Conservation (phyloP, 225 moss, liverwort and hornwort species). For the Antitrichia curtipendula region DNA sequence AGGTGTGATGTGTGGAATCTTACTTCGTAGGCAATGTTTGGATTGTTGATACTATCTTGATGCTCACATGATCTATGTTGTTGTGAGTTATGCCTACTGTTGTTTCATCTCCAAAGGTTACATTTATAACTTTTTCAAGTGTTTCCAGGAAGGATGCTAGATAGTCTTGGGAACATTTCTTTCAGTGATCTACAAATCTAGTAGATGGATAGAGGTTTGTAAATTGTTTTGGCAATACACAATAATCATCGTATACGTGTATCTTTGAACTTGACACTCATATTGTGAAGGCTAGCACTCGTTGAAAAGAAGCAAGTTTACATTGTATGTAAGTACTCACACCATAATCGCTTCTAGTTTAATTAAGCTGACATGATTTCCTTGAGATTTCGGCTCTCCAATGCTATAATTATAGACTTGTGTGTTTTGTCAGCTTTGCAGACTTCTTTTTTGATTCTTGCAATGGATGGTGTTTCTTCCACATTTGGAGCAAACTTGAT, state of each 20-base stretch:
- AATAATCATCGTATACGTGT: not conserved
- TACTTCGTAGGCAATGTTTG: not conserved
- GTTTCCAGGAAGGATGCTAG: not conserved
- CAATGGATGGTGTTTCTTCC: not conserved
- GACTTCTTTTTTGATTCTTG: not conserved
- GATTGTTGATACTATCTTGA: not conserved
- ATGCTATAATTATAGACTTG: no score
- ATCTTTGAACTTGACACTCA: not conserved
- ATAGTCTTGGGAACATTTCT: not conserved
- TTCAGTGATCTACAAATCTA: not conserved
- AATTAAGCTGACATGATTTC: not conserved
- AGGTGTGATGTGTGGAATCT: not conserved
- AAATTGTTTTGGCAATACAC: not conserved
- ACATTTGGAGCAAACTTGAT: rapidly evolving
- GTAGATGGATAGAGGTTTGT: rapidly evolving
- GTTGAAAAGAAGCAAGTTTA: no score
- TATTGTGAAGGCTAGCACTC: no score
- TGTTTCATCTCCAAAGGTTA: not conserved
- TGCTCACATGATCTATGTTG: no score
- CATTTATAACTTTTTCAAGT: not conserved
- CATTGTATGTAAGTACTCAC: no score
- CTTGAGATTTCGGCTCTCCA: rapidly evolving
- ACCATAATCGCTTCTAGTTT: rapidly evolving
- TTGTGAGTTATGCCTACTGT: not conserved
- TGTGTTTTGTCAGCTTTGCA: not conserved